Evolutionary conservation across 1,139 yeast species (phyloP).

Genomic region (Meyerozyma elateridarum): DNA sequence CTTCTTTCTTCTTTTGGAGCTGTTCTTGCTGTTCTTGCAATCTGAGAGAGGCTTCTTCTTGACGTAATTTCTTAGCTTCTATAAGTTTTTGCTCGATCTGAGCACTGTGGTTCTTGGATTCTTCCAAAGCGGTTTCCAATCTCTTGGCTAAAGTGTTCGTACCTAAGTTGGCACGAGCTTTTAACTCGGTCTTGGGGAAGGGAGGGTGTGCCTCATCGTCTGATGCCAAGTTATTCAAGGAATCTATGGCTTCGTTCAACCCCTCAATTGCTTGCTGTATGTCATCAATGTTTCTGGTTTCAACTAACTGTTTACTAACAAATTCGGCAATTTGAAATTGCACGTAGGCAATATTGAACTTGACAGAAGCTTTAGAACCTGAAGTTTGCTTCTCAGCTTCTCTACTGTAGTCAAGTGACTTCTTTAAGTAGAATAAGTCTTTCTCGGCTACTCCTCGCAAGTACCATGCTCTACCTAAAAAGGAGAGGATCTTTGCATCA

Average conservation of each 20-base stretch:
- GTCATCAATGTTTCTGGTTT: slow-evolving; percentile 58
- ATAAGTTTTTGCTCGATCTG: slow-evolving; percentile 58
- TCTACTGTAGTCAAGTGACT: slow-evolving; percentile 59
- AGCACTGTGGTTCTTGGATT: slow-evolving; percentile 65
- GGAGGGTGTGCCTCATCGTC: slow-evolving; percentile 59
- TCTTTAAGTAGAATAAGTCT: slow-evolving; percentile 53
- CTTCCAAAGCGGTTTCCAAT: slow-evolving; percentile 63
- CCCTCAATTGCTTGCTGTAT: slow-evolving; percentile 55
- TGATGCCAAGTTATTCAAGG: slow-evolving; percentile 55
- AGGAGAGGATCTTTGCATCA: slow-evolving; percentile 61
- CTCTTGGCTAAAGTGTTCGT: slow-evolving; percentile 68
- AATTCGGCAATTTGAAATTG: slow-evolving; percentile 86
- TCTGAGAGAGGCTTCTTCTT: slow-evolving; percentile 46
- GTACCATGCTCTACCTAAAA: slow-evolving; percentile 89
- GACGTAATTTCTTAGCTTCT: slow-evolving; percentile 67
- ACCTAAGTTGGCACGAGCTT: slow-evolving; percentile 83
- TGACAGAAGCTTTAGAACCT: slow-evolving; percentile 41
- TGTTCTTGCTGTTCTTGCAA: slow-evolving; percentile 36
- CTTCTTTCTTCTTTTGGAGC: slow-evolving; percentile 38
- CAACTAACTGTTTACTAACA: slow-evolving; percentile 57
- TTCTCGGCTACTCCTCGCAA: slow-evolving; percentile 72
- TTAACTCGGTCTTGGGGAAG: slow-evolving; percentile 71
- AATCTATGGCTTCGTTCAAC: slow-evolving; percentile 58
- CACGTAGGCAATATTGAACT: slow-evolving; percentile 79
- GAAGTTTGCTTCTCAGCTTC: slow-evolving; percentile 45